Percentiles rank a stretch among this genome's conserved stretches.
Evolutionary conservation across 2,329 filamentous ascomycete species (phyloP).

Genomic region (Aspergillus neoniger): DNA sequence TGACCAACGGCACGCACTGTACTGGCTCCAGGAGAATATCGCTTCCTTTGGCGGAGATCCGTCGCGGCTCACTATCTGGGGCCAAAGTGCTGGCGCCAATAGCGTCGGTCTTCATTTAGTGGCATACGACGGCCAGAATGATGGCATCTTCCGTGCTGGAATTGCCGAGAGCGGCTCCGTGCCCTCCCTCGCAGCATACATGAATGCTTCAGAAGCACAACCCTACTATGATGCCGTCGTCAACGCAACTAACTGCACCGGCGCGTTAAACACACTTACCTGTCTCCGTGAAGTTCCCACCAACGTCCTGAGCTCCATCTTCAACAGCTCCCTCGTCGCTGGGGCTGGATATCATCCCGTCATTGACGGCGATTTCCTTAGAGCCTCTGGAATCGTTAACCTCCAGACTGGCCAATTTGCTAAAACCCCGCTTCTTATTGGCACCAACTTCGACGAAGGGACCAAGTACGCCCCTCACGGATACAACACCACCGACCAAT

Average conservation of each 20-base stretch:
- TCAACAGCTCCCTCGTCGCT: slow-evolving; percentile 8
- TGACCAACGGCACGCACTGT: slow-evolving; percentile 34
- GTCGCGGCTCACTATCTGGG: slow-evolving; percentile 18
- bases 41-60: slow-evolving; percentile 19
- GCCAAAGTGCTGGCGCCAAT: slow-evolving; percentile 20
- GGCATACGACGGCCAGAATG: slow-evolving; percentile 25
- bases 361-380: slow-evolving; percentile 12
- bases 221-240: slow-evolving; percentile 12
- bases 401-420: slow-evolving; percentile 10
- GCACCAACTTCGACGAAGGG: slow-evolving; percentile 17
- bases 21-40: slow-evolving; percentile 23
- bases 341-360: slow-evolving; percentile 6
- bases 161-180: slow-evolving; percentile 21
- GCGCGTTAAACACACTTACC: not conserved
- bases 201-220: slow-evolving; percentile 6
- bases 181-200: slow-evolving; percentile 2
- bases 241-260: slow-evolving; percentile 12
- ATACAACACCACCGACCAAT: slow-evolving; percentile 4
- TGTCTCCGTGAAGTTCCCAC: slow-evolving; percentile 13
- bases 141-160: slow-evolving; percentile 25
- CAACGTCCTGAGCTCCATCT: slow-evolving; percentile 1
- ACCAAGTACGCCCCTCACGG: not conserved
- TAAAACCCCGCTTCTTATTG: slow-evolving; percentile 12
- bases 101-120: slow-evolving; percentile 22
- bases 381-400: not conserved